phyloP scores from a whole-genome alignment of 306 rosid genomes.

The Senna tora region DNA sequence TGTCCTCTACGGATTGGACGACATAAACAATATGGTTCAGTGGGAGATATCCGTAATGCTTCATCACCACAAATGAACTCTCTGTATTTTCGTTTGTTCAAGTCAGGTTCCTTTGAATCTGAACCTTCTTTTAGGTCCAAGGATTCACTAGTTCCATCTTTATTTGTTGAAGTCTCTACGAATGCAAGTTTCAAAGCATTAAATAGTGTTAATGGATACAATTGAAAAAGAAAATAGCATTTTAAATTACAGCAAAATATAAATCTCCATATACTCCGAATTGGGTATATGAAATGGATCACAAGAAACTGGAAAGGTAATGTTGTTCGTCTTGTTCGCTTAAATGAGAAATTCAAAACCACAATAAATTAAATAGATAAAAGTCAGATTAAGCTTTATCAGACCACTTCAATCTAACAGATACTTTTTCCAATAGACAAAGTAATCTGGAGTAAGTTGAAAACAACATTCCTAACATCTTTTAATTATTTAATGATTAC shows the following conservation, averaged over 20 bases:
- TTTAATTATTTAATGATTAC: background rate
- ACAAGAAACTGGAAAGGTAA: slow-evolving; percentile 26
- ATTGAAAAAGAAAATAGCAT: slow-evolving; percentile 33
- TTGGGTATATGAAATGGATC: slow-evolving; percentile 23
- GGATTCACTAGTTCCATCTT: slow-evolving; percentile 47
- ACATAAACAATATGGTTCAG: slow-evolving; percentile 72
- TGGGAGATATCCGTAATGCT: slow-evolving; percentile 74
- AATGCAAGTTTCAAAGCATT: slow-evolving; percentile 26
- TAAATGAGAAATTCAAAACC: background rate
- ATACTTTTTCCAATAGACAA: background rate
- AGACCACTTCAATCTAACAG: background rate
- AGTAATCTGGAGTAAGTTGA: background rate
- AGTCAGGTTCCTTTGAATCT: slow-evolving; percentile 52
- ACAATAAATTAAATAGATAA: slow-evolving; percentile 17
- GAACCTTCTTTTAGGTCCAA: slow-evolving; percentile 53
- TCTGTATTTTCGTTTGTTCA: slow-evolving; percentile 49
- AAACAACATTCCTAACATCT: background rate
- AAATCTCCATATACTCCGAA: slow-evolving; percentile 9
- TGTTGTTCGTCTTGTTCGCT: slow-evolving; percentile 5
- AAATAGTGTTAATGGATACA: slow-evolving; percentile 32
- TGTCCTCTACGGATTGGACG: slow-evolving; percentile 98
- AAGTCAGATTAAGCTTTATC: slow-evolving; percentile 27
- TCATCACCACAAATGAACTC: slow-evolving; percentile 86
- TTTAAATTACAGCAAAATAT: slow-evolving; percentile 23
- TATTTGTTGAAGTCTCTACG: slow-evolving; percentile 54